These are phyloP conservation scores for Cryptomeria japonica DNA, from an alignment of 75 land plant species.

Conservation along the genomic window DNA sequence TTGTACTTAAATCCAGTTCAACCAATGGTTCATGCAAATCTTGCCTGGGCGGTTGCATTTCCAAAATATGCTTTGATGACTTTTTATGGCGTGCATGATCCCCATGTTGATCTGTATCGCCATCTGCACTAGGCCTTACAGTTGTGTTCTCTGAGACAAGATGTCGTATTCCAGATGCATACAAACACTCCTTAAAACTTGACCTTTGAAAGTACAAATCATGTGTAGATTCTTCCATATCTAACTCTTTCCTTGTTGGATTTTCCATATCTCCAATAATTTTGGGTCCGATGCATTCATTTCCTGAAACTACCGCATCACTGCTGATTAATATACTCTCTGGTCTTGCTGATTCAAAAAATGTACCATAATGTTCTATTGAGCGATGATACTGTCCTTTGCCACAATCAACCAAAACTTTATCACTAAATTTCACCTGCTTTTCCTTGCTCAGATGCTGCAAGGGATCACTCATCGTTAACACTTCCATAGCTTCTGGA, in stretches of 20 bases:
- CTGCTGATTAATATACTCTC: constrained; percentile 24
- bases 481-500: constrained; percentile 18
- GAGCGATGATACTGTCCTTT: not conserved
- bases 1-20: not conserved
- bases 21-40: not conserved
- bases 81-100: constrained; percentile 12
- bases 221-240: constrained; percentile 7
- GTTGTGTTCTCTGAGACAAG: not conserved
- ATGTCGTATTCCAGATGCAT: not conserved
- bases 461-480: constrained; percentile 18
- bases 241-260: constrained; percentile 23
- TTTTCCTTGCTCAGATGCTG: constrained; percentile 30
- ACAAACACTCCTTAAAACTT: not conserved
- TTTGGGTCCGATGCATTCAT: constrained; percentile 21
- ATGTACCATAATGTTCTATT: constrained; percentile 17
- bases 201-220: not conserved
- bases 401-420: constrained; percentile 4
- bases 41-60: not conserved
- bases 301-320: constrained; percentile 33
- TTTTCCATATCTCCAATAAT: constrained; percentile 42
- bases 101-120: not conserved
- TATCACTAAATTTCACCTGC: constrained; percentile 10
- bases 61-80: not conserved
- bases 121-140: constrained; percentile 25
- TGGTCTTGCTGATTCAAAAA: constrained; percentile 18